A percentile compares a stretch with the other conserved stretches of the same genome.
phyloP scores from a whole-genome alignment of 2,329 filamentous ascomycete genomes.

The Beauveria varroae region DNA sequence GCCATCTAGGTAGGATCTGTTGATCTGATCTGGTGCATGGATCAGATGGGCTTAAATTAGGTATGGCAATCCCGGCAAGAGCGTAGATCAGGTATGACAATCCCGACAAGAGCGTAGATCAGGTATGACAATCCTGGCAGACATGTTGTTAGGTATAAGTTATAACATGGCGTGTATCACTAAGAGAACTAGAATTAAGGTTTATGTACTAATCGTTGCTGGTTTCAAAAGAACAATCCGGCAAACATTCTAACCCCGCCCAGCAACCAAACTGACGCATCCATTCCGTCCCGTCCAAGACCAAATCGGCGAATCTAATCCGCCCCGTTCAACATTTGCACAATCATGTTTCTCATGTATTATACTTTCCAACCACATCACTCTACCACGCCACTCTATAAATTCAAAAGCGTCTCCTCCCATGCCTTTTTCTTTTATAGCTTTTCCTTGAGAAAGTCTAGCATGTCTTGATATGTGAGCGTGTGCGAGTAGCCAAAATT shows the following conservation, averaged over 20 bases:
- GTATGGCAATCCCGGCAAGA: not conserved
- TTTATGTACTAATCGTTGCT: constrained; percentile 2
- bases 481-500: constrained; percentile 36
- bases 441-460: constrained; percentile 27
- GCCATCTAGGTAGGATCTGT: not conserved
- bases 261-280: too few relatives aligned
- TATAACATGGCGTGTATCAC: not conserved
- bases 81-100: not conserved
- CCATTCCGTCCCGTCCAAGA: too few relatives aligned
- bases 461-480: constrained; percentile 27
- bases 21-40: not conserved
- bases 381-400: not conserved
- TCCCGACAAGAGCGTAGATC: not conserved
- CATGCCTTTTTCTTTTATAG: constrained; percentile 3
- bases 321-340: not conserved
- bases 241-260: too few relatives aligned
- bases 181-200: constrained; percentile 3
- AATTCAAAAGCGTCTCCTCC: not conserved
- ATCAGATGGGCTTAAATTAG: not conserved
- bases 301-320: not conserved
- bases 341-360: not conserved
- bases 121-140: not conserved
- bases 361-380: not conserved
- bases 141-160: not conserved
- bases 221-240: too few relatives aligned